Base-by-base conservation (phyloP, 257 asterid species). In the Henckelia pumila region DNA sequence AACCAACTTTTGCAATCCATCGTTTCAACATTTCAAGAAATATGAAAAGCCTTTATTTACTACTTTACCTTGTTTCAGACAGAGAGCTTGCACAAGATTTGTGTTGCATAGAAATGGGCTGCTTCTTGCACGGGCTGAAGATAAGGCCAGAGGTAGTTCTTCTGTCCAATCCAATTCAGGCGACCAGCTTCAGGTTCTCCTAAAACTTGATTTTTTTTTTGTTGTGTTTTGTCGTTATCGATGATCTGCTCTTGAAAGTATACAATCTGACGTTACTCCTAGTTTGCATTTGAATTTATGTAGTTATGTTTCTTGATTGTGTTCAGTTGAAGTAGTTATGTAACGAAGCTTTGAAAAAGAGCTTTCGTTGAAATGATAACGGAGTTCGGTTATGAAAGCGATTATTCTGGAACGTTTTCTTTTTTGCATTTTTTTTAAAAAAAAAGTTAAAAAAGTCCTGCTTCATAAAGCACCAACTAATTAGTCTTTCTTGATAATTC, bases 121-220 rank as follows among this genome's bases (percentile, higher is more conserved):
- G 69, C 78, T 89, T 75, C 80, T 85, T 66, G 84, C 78, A 20
- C 85, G 89, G 78, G 97, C 95, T 22, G 95, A 89, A 66, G 89
- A 87, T 4, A 79, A 84, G 61, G 88, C 91, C 62, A 82, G 86
- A 7, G 80, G 44, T 52, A 62, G 70, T 30, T 71, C 87, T 49
- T 74, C 83, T 66, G 59, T 56, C 13, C 88, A 79, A 40, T 64
- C 64, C 73, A 65, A 75, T 24, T 73, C 82, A 19, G 78, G 71
- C 20, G 61, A 70, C 79, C 81, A 74, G 74, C 76, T 26, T 25
- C 82, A 83, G 94, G 94, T 88, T 47, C 35, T 66, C 8, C 7
- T 14, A n/a, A 55, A 17, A 32, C 65, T 72, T 63, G 14, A 28
- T 28, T 28, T 23, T 3, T 3, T 66, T 58, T n/a, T 29, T 44